phyloP scores from a whole-genome alignment of 345 rosid species.

The Sisymbrium altissimum region DNA sequence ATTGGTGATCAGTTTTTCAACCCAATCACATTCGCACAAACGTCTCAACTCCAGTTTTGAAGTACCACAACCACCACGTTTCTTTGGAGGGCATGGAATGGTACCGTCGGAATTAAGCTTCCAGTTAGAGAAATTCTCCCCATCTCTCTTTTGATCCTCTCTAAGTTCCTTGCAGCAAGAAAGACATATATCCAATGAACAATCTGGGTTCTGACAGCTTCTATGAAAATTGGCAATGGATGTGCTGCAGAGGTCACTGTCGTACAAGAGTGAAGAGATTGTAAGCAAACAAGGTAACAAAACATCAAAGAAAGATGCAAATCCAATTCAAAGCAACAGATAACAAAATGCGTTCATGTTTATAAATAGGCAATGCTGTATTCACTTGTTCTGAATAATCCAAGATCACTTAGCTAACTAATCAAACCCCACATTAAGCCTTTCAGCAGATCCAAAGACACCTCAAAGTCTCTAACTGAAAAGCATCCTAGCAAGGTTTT shows the following conservation, averaged over 20 bases:
- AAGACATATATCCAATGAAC: constrained; percentile 55
- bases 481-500: no score
- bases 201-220: constrained; percentile 42
- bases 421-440: no score
- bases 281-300: background rate
- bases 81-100: constrained; percentile 64
- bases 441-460: no score
- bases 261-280: background rate
- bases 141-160: no score
- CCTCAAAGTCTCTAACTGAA: no score
- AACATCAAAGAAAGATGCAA: background rate
- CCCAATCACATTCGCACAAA: constrained; percentile 42
- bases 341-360: background rate
- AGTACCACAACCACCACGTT: constrained; percentile 59
- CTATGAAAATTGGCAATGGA: constrained; percentile 53
- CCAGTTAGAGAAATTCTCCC: constrained; percentile 35
- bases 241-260: constrained; percentile 52
- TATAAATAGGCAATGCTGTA: background rate
- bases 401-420: background rate
- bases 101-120: constrained; percentile 46
- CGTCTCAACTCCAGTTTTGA: constrained; percentile 49
- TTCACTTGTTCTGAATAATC: background rate
- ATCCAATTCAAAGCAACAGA: background rate
- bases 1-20: constrained; percentile 40
- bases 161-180: constrained; percentile 54